A percentile compares a stretch with the other conserved stretches of the same genome.
phyloP scores from a whole-genome alignment of 371 early-diverging fungal genomes.

The Lichtheimia ornata region DNA sequence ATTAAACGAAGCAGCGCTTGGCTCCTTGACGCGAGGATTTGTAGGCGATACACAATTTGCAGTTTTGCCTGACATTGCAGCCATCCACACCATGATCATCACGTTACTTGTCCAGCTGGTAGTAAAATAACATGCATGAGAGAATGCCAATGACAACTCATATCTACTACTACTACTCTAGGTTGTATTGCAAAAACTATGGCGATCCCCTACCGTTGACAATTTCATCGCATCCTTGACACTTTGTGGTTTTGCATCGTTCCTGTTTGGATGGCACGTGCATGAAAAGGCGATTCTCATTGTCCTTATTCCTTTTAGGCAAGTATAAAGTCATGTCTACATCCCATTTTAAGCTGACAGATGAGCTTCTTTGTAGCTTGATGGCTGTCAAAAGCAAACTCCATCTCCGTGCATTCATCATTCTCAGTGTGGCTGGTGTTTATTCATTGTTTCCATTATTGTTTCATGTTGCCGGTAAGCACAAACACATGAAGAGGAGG shows the following conservation, averaged over 20 bases:
- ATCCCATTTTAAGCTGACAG: neutral
- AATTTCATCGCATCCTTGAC: constrained; percentile 78
- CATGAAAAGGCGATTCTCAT: constrained; percentile 96
- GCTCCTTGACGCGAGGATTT: constrained; percentile 86
- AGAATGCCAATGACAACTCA: neutral
- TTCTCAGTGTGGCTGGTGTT: constrained; percentile 74
- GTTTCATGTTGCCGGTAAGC: constrained; percentile 71
- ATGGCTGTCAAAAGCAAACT: constrained; percentile 48
- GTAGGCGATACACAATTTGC: constrained; percentile 90
- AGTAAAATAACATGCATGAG: constrained; percentile 12
- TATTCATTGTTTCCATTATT: constrained; percentile 87
- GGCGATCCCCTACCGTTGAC: constrained; percentile 66
- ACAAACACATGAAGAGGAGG: neutral
- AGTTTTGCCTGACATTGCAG: constrained; percentile 75
- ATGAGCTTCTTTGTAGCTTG: constrained; percentile 28
- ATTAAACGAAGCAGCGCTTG: constrained; percentile 48
- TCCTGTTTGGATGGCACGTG: constrained; percentile 97
- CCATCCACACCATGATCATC: constrained; percentile 73
- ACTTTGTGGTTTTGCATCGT: constrained; percentile 86
- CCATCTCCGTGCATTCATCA: constrained; percentile 57
- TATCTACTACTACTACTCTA: neutral
- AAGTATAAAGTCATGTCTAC: constrained; percentile 18
- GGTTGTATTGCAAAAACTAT: constrained; percentile 54
- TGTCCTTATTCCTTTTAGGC: constrained; percentile 81
- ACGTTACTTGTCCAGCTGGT: constrained; percentile 79